phyloP scores from a whole-genome alignment of 441 rosid species.

The Populus trichocarpa region DNA sequence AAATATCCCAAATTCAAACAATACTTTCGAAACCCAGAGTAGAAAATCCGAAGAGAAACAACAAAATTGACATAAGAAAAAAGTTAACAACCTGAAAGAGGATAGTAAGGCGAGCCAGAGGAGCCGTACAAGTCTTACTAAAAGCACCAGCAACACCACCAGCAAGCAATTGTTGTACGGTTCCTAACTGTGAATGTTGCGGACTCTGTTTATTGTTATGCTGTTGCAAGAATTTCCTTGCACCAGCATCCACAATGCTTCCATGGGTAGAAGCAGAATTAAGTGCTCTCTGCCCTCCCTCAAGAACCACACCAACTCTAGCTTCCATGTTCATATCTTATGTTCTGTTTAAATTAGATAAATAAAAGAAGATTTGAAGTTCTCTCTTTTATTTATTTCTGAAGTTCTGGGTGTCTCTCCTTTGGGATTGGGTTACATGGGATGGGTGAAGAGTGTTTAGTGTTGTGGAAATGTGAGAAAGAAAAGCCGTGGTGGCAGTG shows the following conservation, averaged over 20 bases:
- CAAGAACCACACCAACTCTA: slow-evolving; percentile 74
- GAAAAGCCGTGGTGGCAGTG: too few relatives aligned
- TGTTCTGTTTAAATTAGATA: background rate
- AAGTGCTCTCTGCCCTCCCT: slow-evolving; percentile 67
- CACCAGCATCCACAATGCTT: slow-evolving; percentile 44
- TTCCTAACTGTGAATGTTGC: slow-evolving; percentile 45
- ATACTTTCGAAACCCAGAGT: background rate
- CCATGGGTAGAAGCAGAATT: slow-evolving; percentile 52
- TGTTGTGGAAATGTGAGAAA: too few relatives aligned
- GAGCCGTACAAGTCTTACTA: slow-evolving; percentile 32
- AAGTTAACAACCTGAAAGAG: slow-evolving; percentile 66
- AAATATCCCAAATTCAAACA: background rate
- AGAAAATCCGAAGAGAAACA: background rate
- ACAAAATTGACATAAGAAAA: background rate
- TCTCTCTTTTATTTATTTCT: background rate
- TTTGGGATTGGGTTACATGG: too few relatives aligned
- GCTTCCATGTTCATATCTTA: slow-evolving; percentile 51
- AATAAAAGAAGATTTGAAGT: background rate
- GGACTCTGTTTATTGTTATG: slow-evolving; percentile 23
- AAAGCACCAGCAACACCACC: slow-evolving; percentile 96
- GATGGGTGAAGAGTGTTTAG: too few relatives aligned
- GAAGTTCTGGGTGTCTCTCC: background rate
- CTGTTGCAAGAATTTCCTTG: slow-evolving; percentile 46
- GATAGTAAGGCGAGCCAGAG: slow-evolving; percentile 79
- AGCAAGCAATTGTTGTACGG: slow-evolving; percentile 57